phyloP scores from a whole-genome alignment of 2,329 filamentous ascomycete genomes.

The Beauveria asiatica region DNA sequence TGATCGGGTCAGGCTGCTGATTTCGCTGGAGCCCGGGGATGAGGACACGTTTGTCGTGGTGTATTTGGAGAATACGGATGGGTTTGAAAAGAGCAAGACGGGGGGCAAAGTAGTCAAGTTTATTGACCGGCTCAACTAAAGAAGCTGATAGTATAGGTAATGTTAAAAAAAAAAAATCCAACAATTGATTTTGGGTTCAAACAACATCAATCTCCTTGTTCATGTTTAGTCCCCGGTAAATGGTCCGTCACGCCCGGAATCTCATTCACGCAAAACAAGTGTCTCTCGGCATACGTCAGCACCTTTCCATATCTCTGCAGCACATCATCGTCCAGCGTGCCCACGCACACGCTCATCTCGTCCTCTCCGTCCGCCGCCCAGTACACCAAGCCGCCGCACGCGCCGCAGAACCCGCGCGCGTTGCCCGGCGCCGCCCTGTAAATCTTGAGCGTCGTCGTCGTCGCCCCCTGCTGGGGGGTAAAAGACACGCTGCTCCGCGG shows the following conservation, averaged over 20 bases:
- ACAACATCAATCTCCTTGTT: constrained; percentile 14
- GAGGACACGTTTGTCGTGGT: constrained; percentile 25
- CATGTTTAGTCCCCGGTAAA: constrained; percentile 21
- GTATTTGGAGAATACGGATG: constrained; percentile 26
- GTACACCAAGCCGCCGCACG: constrained; percentile 41
- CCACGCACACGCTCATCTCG: constrained; percentile 30
- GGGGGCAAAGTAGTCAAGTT: constrained; percentile 22
- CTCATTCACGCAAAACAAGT: constrained; percentile 36
- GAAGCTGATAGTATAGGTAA: neutral
- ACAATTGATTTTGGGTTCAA: too few species aligned
- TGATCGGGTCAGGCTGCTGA: constrained; percentile 16
- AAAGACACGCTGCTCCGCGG: constrained; percentile 28
- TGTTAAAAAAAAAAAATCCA: neutral
- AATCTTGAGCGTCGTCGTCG: constrained; percentile 22
- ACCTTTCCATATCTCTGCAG: constrained; percentile 30
- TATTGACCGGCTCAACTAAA: constrained; percentile 9
- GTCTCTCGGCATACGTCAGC: constrained; percentile 29
- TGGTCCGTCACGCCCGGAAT: constrained; percentile 41
- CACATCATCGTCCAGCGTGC: constrained; percentile 36
- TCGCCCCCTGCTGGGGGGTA: constrained; percentile 17
- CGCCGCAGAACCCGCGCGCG: constrained; percentile 39
- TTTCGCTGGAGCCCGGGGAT: constrained; percentile 17
- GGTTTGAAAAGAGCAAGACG: constrained; percentile 19
- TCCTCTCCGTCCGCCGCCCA: constrained; percentile 29
- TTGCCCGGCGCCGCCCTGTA: constrained; percentile 32